Evolutionary conservation across 345 rosid species (phyloP).

Genomic region (Conringia planisiliqua): DNA sequence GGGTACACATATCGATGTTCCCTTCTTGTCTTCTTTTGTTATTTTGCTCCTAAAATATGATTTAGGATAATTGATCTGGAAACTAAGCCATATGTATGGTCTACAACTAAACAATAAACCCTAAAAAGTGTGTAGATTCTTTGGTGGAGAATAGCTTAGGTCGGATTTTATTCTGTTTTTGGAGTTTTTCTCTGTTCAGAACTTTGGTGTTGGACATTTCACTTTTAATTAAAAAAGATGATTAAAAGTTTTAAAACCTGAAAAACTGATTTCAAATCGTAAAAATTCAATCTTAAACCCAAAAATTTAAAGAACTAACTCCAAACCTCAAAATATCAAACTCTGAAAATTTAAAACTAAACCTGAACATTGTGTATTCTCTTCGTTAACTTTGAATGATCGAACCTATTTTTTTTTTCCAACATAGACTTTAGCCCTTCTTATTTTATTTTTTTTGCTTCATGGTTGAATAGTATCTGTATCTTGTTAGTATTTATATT

Average conservation of each 20-base stretch:
- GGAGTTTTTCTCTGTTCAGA: neutral
- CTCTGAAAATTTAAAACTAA: neutral
- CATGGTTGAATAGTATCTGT: neutral
- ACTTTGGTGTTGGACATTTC: neutral
- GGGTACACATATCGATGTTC: constrained; percentile 43
- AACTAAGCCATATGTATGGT: neutral
- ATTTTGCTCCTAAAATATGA: neutral
- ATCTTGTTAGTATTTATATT: neutral
- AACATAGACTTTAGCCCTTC: neutral
- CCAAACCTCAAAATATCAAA: neutral
- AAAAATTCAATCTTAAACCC: too few relatives aligned
- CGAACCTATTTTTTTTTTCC: neutral
- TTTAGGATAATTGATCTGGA: neutral
- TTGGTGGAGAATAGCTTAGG: neutral
- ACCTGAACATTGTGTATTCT: neutral
- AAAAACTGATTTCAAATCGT: too few relatives aligned
- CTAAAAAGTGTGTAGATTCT: neutral
- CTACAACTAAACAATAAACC: neutral
- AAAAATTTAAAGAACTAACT: too few relatives aligned
- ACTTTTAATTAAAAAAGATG: neutral
- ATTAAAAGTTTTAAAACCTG: neutral
- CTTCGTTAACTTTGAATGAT: neutral
- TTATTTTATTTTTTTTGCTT: neutral
- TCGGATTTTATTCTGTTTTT: neutral
- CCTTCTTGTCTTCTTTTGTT: neutral